Base-by-base conservation (phyloP, 352 stramenopile species). In the Lagenidium giganteum region DNA sequence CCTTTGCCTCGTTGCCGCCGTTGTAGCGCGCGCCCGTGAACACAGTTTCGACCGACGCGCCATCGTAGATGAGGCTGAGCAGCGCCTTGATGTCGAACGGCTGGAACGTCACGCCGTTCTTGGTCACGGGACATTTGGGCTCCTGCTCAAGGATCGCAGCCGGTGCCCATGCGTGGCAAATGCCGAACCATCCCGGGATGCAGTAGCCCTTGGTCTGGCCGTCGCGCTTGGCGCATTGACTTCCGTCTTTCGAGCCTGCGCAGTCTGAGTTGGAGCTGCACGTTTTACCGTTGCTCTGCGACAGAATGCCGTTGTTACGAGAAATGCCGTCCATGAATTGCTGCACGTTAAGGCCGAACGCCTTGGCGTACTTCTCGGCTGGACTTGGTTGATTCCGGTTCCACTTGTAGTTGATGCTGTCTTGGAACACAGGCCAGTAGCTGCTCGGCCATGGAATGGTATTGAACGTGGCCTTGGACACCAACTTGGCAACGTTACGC, bases 391-490 rank as follows among this genome's bases (percentile, higher is more conserved):
- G 17, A 2, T 20, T 33, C 5, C 18, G 17, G 7, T 21, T 37
- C 71, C 71, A 87, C 23, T 43, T 38, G 50, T 70, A 75, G 39
- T 85, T 85, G 48, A 87, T 76, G 30, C 70, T 71, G 55, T 87
- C 73, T 14, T 62, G 55, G 44, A 67, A 83, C 36, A 67, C 43
- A 1, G 75, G 72, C 75, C 75, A 88, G 54, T 86, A 88, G 56
- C 75, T 86, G 33, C 60, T 64, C 2, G 75, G 72, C 75, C 75
- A 88, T 14, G 52, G 45, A 3, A 18, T 22, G 4, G 52, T 31
- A 11, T 20, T 27, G 26, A 42, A 36, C 11, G 22, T 21, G 23
- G 11, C 18, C 6, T 24, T 41, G 31, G 17, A 20, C 17, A 42
- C 13, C 20, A 61, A 28, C 38, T 33, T 32, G 24, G 54, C 28